Evolutionary conservation across 768 basidiomycete genomes (phyloP).

Genomic region (Boletus insuetus): DNA sequence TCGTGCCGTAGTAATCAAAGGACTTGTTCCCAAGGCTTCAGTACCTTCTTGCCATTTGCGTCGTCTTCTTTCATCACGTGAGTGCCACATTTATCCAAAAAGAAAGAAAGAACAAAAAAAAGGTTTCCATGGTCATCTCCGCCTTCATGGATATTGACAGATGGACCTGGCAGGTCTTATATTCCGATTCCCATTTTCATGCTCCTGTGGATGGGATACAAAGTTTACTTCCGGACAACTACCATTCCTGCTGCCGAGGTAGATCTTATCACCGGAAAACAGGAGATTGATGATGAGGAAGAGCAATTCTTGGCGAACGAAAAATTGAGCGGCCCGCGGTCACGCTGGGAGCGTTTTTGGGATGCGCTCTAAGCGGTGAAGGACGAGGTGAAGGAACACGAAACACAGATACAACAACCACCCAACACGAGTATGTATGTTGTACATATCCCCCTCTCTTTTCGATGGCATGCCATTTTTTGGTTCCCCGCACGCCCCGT

Average conservation of each 20-base stretch:
- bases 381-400: no score
- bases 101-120: background rate
- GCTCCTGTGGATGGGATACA: constrained; percentile 14
- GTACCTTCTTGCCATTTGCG: constrained; percentile 38
- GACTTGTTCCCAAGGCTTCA: constrained; percentile 13
- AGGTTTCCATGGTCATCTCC: constrained; percentile 26
- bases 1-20: constrained; percentile 4
- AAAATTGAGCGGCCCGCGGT: constrained; percentile 36
- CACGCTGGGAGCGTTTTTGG: background rate
- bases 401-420: no score
- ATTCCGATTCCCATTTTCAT: constrained; percentile 19
- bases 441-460: no score
- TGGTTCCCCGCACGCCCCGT: background rate
- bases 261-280: constrained; percentile 58
- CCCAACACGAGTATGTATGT: no score
- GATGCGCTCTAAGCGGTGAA: no score
- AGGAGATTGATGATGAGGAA: constrained; percentile 64
- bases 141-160: constrained; percentile 15
- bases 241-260: constrained; percentile 43
- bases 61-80: constrained; percentile 61
- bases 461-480: background rate
- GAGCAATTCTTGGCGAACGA: constrained; percentile 46
- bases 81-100: constrained; percentile 24
- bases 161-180: constrained; percentile 7
- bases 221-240: constrained; percentile 23